Evolutionary conservation across 495 filamentous ascomycete species (phyloP).

Genomic region (Trichoderma reesei): DNA sequence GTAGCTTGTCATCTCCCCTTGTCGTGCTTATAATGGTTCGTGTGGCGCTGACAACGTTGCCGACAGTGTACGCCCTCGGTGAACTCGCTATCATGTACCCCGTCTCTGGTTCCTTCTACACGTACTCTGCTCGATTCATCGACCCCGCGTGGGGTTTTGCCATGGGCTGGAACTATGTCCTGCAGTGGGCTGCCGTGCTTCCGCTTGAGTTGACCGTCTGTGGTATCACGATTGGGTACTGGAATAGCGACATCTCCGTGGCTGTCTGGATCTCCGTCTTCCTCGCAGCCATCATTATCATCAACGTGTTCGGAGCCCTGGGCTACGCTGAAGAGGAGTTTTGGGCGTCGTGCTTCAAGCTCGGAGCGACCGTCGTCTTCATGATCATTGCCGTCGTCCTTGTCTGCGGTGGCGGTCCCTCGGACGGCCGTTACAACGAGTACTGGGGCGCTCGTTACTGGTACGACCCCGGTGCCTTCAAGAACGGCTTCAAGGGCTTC

Average conservation of each 20-base stretch:
- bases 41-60: conserved; percentile 11
- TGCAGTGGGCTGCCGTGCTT: conserved; percentile 52
- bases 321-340: conserved; percentile 64
- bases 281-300: conserved; percentile 58
- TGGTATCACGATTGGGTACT: conserved; percentile 47
- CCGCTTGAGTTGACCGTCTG: conserved; percentile 48
- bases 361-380: conserved; percentile 55
- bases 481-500: conserved; percentile 61
- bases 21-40: neutral
- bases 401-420: conserved; percentile 55
- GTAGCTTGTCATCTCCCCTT: conserved; percentile 10
- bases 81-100: conserved; percentile 68
- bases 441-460: conserved; percentile 56
- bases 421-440: conserved; percentile 33
- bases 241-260: conserved; percentile 38
- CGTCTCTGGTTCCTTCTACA: conserved; percentile 47
- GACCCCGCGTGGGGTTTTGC: conserved; percentile 77
- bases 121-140: conserved; percentile 65
- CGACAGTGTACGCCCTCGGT: conserved; percentile 55
- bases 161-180: conserved; percentile 74
- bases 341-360: conserved; percentile 44
- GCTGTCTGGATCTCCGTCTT: conserved; percentile 71
- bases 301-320: conserved; percentile 62
- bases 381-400: conserved; percentile 64
- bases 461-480: conserved; percentile 63